phyloP scores from a whole-genome alignment of 208 protist species.

The Phytomonas serpens region DNA sequence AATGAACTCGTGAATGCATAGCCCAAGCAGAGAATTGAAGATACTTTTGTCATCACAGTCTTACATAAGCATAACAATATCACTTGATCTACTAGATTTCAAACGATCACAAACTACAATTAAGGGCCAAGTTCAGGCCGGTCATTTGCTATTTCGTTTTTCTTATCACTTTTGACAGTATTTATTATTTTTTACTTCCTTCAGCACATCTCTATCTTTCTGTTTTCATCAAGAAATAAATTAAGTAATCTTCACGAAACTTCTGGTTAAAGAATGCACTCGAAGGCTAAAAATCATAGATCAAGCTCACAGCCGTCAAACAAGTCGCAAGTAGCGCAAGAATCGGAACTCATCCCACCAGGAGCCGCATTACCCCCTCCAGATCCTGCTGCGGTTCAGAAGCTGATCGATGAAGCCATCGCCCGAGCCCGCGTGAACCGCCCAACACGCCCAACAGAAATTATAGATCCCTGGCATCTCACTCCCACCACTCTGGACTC shows the following conservation, averaged over 20 bases:
- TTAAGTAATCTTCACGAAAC: not conserved
- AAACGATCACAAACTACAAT: not conserved
- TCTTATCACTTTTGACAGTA: not conserved
- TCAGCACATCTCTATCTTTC: not conserved
- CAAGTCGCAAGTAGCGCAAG: not conserved
- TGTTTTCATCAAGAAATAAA: not conserved
- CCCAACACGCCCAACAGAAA: not conserved
- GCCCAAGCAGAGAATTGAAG: too few relatives aligned
- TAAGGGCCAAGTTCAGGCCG: not conserved
- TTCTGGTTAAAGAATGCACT: slow-evolving; percentile 5
- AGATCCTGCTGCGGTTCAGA: slow-evolving; percentile 57
- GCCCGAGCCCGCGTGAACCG: slow-evolving; percentile 29
- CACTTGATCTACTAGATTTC: not conserved
- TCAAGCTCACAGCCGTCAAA: not conserved
- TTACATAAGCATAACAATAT: not conserved
- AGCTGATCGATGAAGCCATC: slow-evolving; percentile 65
- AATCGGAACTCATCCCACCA: not conserved
- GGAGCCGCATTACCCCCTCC: slow-evolving; percentile 22
- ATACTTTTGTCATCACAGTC: not conserved
- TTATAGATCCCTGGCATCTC: slow-evolving; percentile 5
- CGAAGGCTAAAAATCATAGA: slow-evolving; percentile 6
- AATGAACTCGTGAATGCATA: too few relatives aligned
- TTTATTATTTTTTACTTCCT: not conserved
- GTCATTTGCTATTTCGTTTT: not conserved
- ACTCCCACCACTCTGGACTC: not conserved